Evolutionary conservation across 2,329 filamentous ascomycete species (phyloP), one percentile per base, ranked within the genome.

Genomic region (Fusarium pseudocircinatum): DNA sequence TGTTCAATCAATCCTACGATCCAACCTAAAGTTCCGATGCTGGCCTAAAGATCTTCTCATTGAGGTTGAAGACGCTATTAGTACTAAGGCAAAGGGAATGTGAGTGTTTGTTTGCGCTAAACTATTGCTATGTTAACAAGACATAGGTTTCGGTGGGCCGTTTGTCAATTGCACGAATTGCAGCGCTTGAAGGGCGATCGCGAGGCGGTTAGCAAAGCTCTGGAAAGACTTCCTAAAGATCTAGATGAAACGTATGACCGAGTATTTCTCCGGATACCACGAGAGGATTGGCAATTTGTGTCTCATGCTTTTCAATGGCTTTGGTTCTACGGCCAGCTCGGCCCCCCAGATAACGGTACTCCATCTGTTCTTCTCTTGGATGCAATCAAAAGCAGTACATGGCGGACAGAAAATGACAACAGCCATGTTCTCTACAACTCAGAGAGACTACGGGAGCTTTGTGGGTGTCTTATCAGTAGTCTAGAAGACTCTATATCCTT

Each of bases 221-320:
- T n/a, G n/a, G n/a, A n/a, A n/a, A n/a, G n/a, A n/a, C n/a, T 59
- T 4, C 42, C 56, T 0, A 49, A 59, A 7, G 43, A 24, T 9
- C 4, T 59, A 4, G 42, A 59, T 15, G 56, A 59, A 22, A 49
- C 42, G 1, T 59, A 59, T 2, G 42, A 49, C 0, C 42, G 56
- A 1, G 12, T 49, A 0, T 15, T 49, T 1, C 14, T 18, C 0
- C 20, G 15, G 0, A 20, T 49, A 37, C 56, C 42, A 4, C 4
- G 0, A 0, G 42, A 28, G 1, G 56, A 49, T 26, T 49, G 42
- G 56, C 6, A 49, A n/a, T 49, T 59, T 4, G 42, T 59, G 2
- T 49, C 24, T 15, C 42, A 58, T 59, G 32, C 42, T 0, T 28
- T 49, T 11, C 24, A 18, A 7, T 59, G 56, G 42, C 24, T 59